A percentile compares a stretch with the other conserved stretches of the same genome.
These are phyloP conservation scores for Dimocarpus longan DNA, from an alignment of 345 rosid species.

Conservation along the genomic window DNA sequence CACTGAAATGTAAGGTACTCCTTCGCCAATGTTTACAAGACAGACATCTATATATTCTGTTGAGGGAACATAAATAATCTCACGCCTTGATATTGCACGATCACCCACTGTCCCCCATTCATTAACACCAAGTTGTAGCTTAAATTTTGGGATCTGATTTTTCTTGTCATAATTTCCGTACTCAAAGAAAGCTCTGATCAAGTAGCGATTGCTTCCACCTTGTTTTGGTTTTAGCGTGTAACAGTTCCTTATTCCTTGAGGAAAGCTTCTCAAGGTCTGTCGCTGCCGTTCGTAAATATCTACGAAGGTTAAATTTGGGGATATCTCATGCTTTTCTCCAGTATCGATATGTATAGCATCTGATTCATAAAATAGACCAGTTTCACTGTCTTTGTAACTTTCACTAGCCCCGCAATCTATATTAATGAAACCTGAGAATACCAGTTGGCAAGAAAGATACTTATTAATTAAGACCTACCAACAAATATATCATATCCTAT, in stretches of 20 bases:
- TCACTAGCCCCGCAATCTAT: not conserved
- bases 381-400: not conserved
- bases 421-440: not conserved
- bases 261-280: too few relatives aligned
- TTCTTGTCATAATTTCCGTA: not conserved
- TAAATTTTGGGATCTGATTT: not conserved
- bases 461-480: too few relatives aligned
- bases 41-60: not conserved
- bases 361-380: not conserved
- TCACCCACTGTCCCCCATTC: not conserved
- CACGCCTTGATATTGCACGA: fast-evolving
- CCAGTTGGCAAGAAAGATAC: conserved; percentile 3
- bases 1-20: not conserved
- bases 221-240: not conserved
- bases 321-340: not conserved
- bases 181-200: not conserved
- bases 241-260: not conserved
- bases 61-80: not conserved
- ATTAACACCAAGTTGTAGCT: not conserved
- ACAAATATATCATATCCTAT: too few relatives aligned
- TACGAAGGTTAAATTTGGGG: not conserved
- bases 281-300: too few relatives aligned
- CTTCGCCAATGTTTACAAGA: conserved; percentile 12
- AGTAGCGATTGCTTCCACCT: not conserved
- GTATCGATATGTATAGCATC: not conserved